phyloP scores from a whole-genome alignment of 202 grass and related monocot species.

The Eragrostis tef region DNA sequence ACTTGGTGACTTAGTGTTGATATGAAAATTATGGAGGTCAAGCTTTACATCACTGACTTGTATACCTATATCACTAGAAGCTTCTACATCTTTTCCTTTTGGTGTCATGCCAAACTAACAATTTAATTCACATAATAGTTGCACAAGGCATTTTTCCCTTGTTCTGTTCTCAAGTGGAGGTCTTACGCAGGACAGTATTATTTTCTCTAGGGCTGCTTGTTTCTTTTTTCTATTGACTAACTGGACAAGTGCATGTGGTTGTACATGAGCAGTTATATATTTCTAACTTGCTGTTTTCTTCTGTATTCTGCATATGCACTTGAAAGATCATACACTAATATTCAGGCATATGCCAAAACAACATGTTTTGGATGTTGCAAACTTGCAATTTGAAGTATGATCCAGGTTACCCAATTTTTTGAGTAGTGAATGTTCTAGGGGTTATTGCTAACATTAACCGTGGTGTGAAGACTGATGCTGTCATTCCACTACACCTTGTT shows the following conservation, averaged over 20 bases:
- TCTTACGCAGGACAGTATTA: neutral
- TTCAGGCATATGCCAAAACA: constrained; percentile 4
- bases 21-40: constrained; percentile 30
- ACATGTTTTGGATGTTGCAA: constrained; percentile 22
- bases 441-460: constrained; percentile 27
- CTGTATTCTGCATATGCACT: neutral
- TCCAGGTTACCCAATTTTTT: constrained; percentile 5
- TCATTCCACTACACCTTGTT: constrained; percentile 21
- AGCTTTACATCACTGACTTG: constrained; percentile 18
- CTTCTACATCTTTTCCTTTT: constrained; percentile 9
- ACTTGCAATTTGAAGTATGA: constrained; percentile 1
- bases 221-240: neutral
- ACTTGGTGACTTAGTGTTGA: constrained; percentile 27
- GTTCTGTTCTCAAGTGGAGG: neutral
- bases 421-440: constrained; percentile 10
- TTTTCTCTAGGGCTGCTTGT: neutral
- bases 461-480: constrained; percentile 13
- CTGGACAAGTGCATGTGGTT: constrained; percentile 16
- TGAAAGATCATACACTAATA: constrained; percentile 41
- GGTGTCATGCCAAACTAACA: neutral
- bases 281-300: constrained; percentile 26
- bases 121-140: constrained; percentile 17
- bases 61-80: constrained; percentile 31
- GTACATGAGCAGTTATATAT: constrained; percentile 12
- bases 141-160: neutral